phyloP scores from a whole-genome alignment of 2,329 filamentous ascomycete genomes.

The Colletotrichum aenigma region DNA sequence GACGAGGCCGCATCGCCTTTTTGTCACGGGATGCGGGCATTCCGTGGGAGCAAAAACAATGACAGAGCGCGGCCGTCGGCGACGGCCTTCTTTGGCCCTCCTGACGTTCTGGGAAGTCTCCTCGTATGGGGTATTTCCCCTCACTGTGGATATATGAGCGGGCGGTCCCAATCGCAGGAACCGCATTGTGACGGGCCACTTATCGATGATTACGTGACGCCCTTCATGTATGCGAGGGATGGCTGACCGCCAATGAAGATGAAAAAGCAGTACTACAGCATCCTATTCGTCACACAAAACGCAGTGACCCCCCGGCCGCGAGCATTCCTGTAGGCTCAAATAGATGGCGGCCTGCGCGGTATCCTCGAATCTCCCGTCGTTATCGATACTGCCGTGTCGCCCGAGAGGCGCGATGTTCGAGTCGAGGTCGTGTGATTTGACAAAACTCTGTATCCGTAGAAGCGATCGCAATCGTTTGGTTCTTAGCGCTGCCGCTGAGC shows the following conservation, averaged over 20 bases:
- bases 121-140: neutral
- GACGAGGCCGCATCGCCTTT: slow-evolving; percentile 3
- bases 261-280: neutral
- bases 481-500: neutral
- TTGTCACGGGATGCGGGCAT: slow-evolving; percentile 14
- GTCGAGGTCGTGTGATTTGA: neutral
- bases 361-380: neutral
- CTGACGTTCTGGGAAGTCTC: neutral
- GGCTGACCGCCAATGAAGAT: slow-evolving; percentile 13
- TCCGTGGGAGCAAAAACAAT: neutral
- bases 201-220: slow-evolving; percentile 4
- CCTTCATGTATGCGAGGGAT: neutral
- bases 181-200: neutral
- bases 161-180: neutral
- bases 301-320: neutral
- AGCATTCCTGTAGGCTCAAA: neutral
- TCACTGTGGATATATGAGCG: neutral
- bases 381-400: slow-evolving; percentile 1
- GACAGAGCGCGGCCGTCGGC: neutral
- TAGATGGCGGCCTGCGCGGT: slow-evolving; percentile 14
- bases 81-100: neutral
- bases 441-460: neutral
- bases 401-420: neutral
- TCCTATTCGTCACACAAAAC: slow-evolving; percentile 11
- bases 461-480: neutral